A percentile compares a stretch with the other conserved stretches of the same genome.
These are phyloP conservation scores for Torrubiella hemipterigena DNA, from an alignment of 2,329 filamentous ascomycete species.

Conservation along the genomic window DNA sequence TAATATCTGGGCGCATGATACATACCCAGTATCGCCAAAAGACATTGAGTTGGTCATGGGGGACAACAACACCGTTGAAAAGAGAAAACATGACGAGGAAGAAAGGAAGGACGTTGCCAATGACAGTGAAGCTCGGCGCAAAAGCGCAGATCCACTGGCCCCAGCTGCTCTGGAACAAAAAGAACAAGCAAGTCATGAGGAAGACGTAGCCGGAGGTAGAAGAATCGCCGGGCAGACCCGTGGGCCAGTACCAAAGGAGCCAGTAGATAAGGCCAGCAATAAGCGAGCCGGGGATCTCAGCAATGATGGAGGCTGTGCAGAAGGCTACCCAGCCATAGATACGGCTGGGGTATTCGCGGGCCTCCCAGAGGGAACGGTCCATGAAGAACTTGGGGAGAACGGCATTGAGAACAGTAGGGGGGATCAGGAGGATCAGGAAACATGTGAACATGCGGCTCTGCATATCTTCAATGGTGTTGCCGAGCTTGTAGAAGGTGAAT, in stretches of 20 bases:
- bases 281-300: slow-evolving; percentile 61
- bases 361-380: slow-evolving; percentile 62
- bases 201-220: slow-evolving; percentile 62
- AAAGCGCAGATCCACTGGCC: slow-evolving; percentile 80
- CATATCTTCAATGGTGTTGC: slow-evolving; percentile 53
- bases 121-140: slow-evolving; percentile 66
- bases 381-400: slow-evolving; percentile 68
- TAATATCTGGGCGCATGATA: no score
- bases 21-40: slow-evolving; percentile 60
- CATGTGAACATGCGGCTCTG: slow-evolving; percentile 67
- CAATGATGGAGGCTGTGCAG: slow-evolving; percentile 58
- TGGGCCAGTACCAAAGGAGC: slow-evolving; percentile 65
- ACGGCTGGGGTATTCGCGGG: slow-evolving; percentile 58
- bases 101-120: slow-evolving; percentile 64
- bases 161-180: slow-evolving; percentile 63
- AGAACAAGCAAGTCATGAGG: slow-evolving; percentile 68
- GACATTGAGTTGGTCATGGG: slow-evolving; percentile 50
- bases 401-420: slow-evolving; percentile 60
- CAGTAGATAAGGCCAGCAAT: slow-evolving; percentile 56
- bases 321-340: slow-evolving; percentile 74
- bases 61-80: slow-evolving; percentile 68
- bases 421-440: slow-evolving; percentile 54
- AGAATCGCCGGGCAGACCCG: slow-evolving; percentile 55
- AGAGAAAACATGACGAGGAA: slow-evolving; percentile 69
- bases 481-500: slow-evolving; percentile 65